phyloP scores from a whole-genome alignment of 2,329 filamentous ascomycete genomes.

The Chrysosporium queenslandicum region DNA sequence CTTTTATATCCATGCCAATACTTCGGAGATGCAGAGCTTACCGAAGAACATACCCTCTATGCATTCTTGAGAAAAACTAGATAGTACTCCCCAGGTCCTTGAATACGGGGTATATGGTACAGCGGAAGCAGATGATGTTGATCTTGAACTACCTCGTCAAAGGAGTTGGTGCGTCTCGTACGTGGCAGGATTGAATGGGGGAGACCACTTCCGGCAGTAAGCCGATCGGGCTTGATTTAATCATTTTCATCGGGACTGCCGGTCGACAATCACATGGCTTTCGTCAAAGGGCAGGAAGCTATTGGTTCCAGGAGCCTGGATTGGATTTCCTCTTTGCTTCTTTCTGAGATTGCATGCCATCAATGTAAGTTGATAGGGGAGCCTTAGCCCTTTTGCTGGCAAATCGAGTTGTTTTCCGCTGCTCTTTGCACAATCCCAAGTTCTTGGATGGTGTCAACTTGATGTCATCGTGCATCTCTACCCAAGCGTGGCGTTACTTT shows the following conservation, averaged over 20 bases:
- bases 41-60: not conserved
- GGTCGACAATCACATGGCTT: not conserved
- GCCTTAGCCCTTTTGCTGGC: not conserved
- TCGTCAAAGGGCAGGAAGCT: not conserved
- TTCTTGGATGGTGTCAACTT: not conserved
- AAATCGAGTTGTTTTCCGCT: not conserved
- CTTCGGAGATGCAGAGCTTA: not conserved
- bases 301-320: not conserved
- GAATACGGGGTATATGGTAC: not conserved
- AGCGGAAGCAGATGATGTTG: not conserved
- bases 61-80: not conserved
- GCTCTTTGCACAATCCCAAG: not conserved
- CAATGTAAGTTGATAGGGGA: not conserved
- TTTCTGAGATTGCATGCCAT: not conserved
- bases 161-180: not conserved
- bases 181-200: conserved; percentile 3
- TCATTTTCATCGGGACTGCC: no score
- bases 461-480: conserved; percentile 3
- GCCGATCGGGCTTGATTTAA: not conserved
- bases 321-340: conserved; percentile 1
- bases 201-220: not conserved
- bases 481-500: not conserved
- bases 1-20: not conserved
- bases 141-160: not conserved
- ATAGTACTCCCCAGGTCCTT: not conserved